These are phyloP conservation scores for Mortierella hygrophila DNA, from an alignment of 192 early-diverging fungal species.

Conservation along the genomic window DNA sequence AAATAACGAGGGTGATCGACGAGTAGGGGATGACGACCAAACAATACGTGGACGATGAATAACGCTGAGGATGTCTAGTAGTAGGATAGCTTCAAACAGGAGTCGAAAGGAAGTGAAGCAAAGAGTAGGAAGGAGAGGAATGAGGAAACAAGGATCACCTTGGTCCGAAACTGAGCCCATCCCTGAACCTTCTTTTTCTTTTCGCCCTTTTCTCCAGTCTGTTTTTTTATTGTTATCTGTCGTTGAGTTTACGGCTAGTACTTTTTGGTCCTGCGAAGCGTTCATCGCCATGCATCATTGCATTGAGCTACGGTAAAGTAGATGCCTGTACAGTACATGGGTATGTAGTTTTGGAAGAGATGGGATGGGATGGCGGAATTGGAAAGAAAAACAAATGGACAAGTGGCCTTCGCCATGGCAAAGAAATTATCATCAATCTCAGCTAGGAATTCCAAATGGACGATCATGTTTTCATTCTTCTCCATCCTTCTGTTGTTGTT, in stretches of 20 bases:
- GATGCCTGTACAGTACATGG: no score
- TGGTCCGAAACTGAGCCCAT: slow-evolving; percentile 20
- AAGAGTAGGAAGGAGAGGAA: neutral
- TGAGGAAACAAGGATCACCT: neutral
- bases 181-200: slow-evolving; percentile 26
- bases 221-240: neutral
- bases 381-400: no score
- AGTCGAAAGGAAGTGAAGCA: neutral
- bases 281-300: neutral
- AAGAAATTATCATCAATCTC: no score
- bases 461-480: neutral
- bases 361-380: no score
- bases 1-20: neutral
- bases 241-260: neutral
- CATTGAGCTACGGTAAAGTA: no score
- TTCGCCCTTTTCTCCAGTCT: neutral
- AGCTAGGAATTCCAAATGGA: no score
- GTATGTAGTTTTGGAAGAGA: no score
- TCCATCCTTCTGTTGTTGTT: no score
- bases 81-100: neutral
- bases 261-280: neutral
- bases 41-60: neutral
- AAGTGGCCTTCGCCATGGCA: no score
- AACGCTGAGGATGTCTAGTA: neutral
- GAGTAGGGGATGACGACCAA: neutral